phyloP scores from a whole-genome alignment of 345 rosid genomes.

The Crucihimalaya himalaica region DNA sequence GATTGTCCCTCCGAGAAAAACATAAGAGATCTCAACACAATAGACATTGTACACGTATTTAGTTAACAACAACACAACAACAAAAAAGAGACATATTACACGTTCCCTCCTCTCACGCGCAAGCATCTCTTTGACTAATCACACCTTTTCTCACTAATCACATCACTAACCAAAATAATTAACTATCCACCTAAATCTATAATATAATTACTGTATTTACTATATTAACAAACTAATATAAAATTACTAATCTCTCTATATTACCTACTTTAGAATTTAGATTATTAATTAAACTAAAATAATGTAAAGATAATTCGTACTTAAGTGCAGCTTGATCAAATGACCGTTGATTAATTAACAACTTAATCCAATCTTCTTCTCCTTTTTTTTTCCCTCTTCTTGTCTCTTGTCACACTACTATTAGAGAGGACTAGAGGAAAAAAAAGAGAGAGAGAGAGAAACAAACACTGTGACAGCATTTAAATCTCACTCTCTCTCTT shows the following conservation, averaged over 20 bases:
- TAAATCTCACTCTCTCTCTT: constrained; percentile 26
- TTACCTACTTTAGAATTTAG: background rate
- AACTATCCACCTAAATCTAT: constrained; percentile 17
- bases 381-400: background rate
- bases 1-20: background rate
- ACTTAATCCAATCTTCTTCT: constrained; percentile 13
- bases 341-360: constrained; percentile 6
- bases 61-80: background rate
- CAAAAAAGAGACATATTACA: background rate
- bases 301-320: no score
- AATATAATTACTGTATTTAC: background rate
- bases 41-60: constrained; percentile 17
- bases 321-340: background rate
- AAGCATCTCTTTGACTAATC: constrained; percentile 34
- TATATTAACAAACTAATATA: background rate
- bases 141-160: constrained; percentile 21
- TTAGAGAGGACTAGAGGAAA: background rate
- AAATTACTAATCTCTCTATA: background rate
- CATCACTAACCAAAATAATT: background rate
- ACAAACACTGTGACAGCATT: constrained; percentile 29
- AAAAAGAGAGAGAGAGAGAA: background rate
- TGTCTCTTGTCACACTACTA: constrained; percentile 7
- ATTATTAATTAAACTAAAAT: background rate
- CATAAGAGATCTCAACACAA: constrained; percentile 3
- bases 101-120: constrained; percentile 38